Percentiles rank a stretch among this genome's conserved stretches.
Conservation (phyloP, 2,329 filamentous ascomycete genomes). For the Nigrospora osmanthi region DNA sequence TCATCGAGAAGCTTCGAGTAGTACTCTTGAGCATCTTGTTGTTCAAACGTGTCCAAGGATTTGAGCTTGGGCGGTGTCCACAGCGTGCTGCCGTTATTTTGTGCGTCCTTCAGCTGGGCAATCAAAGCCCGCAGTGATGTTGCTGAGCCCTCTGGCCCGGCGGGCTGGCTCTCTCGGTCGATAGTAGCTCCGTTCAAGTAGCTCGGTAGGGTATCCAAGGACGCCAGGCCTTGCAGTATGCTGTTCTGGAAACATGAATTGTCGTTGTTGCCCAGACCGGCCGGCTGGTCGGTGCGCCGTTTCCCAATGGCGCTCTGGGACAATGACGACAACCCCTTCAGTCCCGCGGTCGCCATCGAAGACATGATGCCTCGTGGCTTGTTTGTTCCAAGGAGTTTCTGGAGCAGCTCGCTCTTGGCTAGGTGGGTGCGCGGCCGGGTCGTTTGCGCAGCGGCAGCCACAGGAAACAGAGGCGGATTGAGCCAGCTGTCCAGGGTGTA, state of each 20-base stretch:
- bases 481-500: constrained; percentile 49
- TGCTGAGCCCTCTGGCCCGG: constrained; percentile 26
- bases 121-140: constrained; percentile 57
- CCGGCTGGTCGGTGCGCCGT: constrained; percentile 36
- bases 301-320: constrained; percentile 36
- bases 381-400: constrained; percentile 54
- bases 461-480: constrained; percentile 34
- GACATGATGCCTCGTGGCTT: constrained; percentile 43
- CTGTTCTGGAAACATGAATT: constrained; percentile 99
- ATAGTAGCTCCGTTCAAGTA: constrained; percentile 42
- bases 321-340: constrained; percentile 45
- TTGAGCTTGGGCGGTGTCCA: constrained; percentile 80
- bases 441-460: constrained; percentile 24
- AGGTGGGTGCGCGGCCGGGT: constrained; percentile 34
- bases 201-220: constrained; percentile 59
- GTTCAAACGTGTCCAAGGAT: constrained; percentile 89
- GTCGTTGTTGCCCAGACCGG: constrained; percentile 81
- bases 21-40: constrained; percentile 97
- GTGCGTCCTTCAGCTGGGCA: constrained; percentile 57
- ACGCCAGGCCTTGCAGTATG: constrained; percentile 76
- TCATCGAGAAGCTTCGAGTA: constrained; percentile 84
- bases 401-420: constrained; percentile 58
- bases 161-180: constrained; percentile 15
- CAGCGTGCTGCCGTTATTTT: constrained; percentile 66
- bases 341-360: constrained; percentile 50